phyloP scores from a whole-genome alignment of 768 basidiomycete genomes.

The Hericium coralloides region DNA sequence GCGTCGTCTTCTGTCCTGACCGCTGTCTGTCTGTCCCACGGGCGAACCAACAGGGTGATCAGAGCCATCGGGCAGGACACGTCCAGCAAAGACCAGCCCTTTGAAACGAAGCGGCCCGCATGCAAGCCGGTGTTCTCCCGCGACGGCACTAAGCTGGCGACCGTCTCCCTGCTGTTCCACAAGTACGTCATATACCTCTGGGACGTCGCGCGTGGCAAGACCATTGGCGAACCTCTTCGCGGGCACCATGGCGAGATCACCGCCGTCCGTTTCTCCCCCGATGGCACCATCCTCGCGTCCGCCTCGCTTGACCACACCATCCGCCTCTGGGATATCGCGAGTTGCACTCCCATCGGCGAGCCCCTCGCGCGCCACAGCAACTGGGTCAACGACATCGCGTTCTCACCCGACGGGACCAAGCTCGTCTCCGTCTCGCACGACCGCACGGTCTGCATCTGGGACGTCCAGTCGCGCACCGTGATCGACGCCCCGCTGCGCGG shows the following conservation, averaged over 20 bases:
- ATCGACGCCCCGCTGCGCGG: neutral
- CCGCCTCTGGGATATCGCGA: neutral
- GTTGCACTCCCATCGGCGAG: neutral
- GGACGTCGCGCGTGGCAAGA: neutral
- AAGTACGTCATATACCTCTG: slow-evolving; percentile 1
- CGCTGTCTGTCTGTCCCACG: neutral
- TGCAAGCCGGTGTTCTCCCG: neutral
- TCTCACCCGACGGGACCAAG: neutral
- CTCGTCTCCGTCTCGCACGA: neutral
- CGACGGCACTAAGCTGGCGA: neutral
- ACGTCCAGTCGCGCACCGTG: neutral
- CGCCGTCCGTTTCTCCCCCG: slow-evolving; percentile 3
- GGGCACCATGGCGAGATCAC: neutral
- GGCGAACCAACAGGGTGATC: neutral
- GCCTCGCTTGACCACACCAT: neutral
- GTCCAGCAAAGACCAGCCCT: neutral
- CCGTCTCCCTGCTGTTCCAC: neutral
- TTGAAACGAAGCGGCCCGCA: neutral
- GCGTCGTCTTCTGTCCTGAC: slow-evolving; percentile 5
- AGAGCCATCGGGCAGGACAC: too few relatives aligned
- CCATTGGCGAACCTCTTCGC: neutral
- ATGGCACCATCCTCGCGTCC: neutral
- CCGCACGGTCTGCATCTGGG: neutral
- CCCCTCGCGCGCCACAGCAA: neutral
- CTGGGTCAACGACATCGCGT: neutral